A percentile compares a stretch with the other conserved stretches of the same genome.
These are phyloP conservation scores for Elsinoe fawcettii DNA, from an alignment of 2,329 filamentous ascomycete genomes.

Conservation along the genomic window DNA sequence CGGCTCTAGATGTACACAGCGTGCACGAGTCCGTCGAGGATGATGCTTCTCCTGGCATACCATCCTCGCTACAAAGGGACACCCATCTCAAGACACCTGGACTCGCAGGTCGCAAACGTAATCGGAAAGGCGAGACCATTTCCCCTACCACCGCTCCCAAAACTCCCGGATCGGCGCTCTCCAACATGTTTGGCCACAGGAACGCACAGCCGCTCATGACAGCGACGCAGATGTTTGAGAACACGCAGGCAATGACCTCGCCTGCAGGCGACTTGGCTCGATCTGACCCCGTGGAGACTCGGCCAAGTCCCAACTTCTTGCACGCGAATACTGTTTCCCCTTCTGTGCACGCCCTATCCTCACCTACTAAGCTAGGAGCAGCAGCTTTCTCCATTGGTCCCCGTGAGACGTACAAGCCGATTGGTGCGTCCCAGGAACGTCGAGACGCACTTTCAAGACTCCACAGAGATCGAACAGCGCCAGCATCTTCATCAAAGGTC, in stretches of 20 bases:
- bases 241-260: conserved; percentile 40
- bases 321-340: conserved; percentile 23
- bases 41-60: conserved; percentile 15
- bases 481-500: conserved; percentile 12
- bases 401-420: conserved; percentile 36
- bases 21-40: conserved; percentile 21
- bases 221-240: conserved; percentile 40
- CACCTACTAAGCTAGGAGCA: conserved; percentile 26
- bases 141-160: conserved; percentile 37
- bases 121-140: conserved; percentile 33
- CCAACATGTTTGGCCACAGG: conserved; percentile 32
- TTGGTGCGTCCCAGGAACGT: conserved; percentile 39
- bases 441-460: conserved; percentile 23
- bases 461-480: neutral
- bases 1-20: conserved; percentile 19
- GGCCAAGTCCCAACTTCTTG: conserved; percentile 39
- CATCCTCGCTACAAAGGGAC: conserved; percentile 23
- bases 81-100: conserved; percentile 36
- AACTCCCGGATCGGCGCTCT: conserved; percentile 32
- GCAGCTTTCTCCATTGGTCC: conserved; percentile 29
- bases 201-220: conserved; percentile 32
- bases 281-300: conserved; percentile 39
- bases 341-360: conserved; percentile 31
- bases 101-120: conserved; percentile 33
- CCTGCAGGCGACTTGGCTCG: conserved; percentile 30